These are phyloP conservation scores for Begonia masoniana DNA, from an alignment of 306 rosid species.

Conservation along the genomic window DNA sequence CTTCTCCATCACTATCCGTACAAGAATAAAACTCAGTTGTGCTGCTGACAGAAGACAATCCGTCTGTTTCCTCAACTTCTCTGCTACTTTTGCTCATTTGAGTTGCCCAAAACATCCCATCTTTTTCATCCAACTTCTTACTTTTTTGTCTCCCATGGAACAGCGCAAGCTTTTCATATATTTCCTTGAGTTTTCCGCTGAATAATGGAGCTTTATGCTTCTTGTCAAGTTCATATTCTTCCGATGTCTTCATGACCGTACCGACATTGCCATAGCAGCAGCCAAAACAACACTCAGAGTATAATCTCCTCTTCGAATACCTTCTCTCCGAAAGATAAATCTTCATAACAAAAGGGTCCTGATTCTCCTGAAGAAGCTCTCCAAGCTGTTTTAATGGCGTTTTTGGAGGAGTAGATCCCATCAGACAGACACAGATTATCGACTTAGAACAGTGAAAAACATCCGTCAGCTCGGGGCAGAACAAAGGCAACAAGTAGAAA, in stretches of 20 bases:
- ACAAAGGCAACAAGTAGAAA: constrained; percentile 2
- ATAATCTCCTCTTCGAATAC: constrained; percentile 18
- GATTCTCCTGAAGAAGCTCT: constrained; percentile 56
- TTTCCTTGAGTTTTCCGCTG: constrained; percentile 22
- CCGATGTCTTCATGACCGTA: constrained; percentile 15
- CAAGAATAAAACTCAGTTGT: constrained; percentile 36
- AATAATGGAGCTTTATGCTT: constrained; percentile 20
- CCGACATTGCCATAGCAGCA: constrained; percentile 17
- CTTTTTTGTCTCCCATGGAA: constrained; percentile 9
- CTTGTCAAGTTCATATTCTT: constrained; percentile 12
- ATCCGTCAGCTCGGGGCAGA: constrained; percentile 24
- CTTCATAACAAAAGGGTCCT: constrained; percentile 72
- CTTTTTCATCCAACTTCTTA: constrained; percentile 11
- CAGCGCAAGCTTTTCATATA: constrained; percentile 31
- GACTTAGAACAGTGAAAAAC: background rate
- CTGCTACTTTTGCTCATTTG: constrained; percentile 7
- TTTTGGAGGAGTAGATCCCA: constrained; percentile 41
- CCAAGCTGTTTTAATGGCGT: constrained; percentile 41
- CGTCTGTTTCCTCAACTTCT: constrained; percentile 22
- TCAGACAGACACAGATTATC: constrained; percentile 7
- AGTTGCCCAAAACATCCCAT: constrained; percentile 12
- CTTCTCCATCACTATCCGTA: constrained; percentile 34
- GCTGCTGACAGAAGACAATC: constrained; percentile 44
- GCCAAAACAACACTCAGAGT: background rate
- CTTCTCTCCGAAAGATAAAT: constrained; percentile 53